These are phyloP conservation scores for Phytophthora hibernalis DNA, from an alignment of 352 stramenopile species.

Conservation along the genomic window DNA sequence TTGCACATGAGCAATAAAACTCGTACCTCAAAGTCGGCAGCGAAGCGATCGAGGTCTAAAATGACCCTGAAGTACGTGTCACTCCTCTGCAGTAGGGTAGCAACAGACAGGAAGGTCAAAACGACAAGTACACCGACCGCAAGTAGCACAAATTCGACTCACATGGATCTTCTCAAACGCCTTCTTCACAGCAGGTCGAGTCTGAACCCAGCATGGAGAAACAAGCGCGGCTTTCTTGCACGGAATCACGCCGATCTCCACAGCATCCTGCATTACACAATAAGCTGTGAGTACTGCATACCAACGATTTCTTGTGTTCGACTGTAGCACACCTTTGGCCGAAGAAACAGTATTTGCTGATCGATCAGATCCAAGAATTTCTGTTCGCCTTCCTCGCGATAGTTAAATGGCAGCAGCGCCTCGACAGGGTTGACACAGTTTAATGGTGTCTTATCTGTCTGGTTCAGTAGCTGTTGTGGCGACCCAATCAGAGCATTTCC, in stretches of 20 bases:
- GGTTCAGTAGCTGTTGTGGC: slow-evolving; percentile 52
- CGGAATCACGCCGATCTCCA: slow-evolving; percentile 79
- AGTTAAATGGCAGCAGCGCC: slow-evolving; percentile 68
- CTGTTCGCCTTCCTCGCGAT: slow-evolving; percentile 57
- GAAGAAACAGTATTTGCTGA: slow-evolving; percentile 53
- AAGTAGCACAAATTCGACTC: background rate
- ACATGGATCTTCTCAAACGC: slow-evolving; percentile 78
- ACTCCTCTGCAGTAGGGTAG: slow-evolving; percentile 45
- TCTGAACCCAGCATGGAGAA: slow-evolving; percentile 73
- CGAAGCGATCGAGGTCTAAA: slow-evolving; percentile 68
- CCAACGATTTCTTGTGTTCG: background rate
- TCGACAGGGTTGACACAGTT: slow-evolving; percentile 66
- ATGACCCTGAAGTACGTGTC: slow-evolving; percentile 63
- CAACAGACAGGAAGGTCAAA: slow-evolving; percentile 8
- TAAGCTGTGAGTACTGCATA: background rate
- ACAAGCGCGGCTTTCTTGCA: slow-evolving; percentile 59
- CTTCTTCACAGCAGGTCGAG: slow-evolving; percentile 58
- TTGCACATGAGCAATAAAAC: background rate
- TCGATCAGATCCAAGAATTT: slow-evolving; percentile 78
- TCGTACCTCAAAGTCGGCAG: slow-evolving; percentile 60
- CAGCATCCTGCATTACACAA: slow-evolving; percentile 38
- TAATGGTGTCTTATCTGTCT: slow-evolving; percentile 42
- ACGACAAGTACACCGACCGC: background rate
- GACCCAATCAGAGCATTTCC: slow-evolving; percentile 42
- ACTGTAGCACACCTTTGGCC: slow-evolving; percentile 58